These are phyloP conservation scores for Eucalyptus caleyi DNA, from an alignment of 345 rosid species.

Conservation along the genomic window DNA sequence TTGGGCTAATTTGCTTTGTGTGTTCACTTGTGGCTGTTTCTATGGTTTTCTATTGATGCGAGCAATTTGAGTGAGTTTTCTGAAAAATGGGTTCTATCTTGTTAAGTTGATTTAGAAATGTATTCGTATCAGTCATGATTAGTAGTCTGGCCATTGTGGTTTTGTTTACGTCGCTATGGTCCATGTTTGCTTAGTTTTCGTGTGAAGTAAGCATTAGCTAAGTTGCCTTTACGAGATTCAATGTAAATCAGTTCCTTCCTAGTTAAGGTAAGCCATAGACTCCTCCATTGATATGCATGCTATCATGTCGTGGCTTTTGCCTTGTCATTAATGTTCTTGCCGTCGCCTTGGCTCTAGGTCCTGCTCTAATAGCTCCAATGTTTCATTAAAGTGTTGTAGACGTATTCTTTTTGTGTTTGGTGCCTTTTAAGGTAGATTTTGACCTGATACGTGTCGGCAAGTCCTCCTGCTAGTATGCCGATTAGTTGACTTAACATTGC, in stretches of 20 bases:
- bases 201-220: background rate
- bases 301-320: background rate
- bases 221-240: background rate
- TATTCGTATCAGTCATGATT: background rate
- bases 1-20: background rate
- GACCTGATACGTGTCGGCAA: background rate
- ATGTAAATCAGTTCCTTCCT: background rate
- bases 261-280: background rate
- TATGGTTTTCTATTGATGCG: background rate
- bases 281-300: background rate
- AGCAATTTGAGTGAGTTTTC: background rate
- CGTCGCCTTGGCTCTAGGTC: background rate
- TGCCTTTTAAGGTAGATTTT: background rate
- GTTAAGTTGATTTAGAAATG: background rate
- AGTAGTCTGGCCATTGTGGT: background rate
- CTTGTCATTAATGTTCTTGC: background rate
- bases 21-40: background rate
- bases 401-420: background rate
- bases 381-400: background rate
- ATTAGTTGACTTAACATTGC: background rate
- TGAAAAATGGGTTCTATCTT: background rate
- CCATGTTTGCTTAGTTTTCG: background rate
- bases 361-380: background rate
- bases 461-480: background rate
- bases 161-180: background rate